Evolutionary conservation across 352 stramenopile genomes (phyloP).

Genomic region (Elongisporangium prolatum): DNA sequence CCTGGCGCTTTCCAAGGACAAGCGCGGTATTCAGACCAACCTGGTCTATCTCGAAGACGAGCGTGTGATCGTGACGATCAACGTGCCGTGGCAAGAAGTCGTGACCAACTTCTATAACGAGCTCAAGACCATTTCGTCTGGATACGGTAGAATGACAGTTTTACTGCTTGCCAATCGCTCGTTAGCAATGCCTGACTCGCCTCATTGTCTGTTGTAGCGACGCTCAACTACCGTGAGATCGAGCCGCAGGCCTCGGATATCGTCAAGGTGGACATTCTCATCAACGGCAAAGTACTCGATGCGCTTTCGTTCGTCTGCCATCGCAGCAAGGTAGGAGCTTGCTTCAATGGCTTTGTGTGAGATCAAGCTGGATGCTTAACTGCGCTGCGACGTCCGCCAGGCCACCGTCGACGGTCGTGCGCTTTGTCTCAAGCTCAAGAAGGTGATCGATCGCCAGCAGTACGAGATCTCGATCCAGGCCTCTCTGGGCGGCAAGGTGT

Average conservation of each 20-base stretch:
- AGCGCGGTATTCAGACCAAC: slow-evolving; percentile 88
- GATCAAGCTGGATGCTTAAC: background rate
- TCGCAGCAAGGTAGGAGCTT: slow-evolving; percentile 55
- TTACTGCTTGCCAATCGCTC: background rate
- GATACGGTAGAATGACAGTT: slow-evolving; percentile 86
- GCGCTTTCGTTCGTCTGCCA: slow-evolving; percentile 97
- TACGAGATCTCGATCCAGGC: slow-evolving; percentile 99
- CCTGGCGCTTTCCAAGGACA: slow-evolving; percentile 92
- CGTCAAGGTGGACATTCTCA: slow-evolving; percentile 92
- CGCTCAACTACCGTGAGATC: slow-evolving; percentile 93
- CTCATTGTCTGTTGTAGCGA: slow-evolving; percentile 35
- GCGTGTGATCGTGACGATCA: slow-evolving; percentile 92
- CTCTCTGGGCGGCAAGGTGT: slow-evolving; percentile 92
- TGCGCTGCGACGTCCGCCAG: background rate
- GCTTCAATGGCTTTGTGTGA: background rate
- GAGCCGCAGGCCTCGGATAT: slow-evolving; percentile 92
- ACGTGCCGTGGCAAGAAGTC: slow-evolving; percentile 98
- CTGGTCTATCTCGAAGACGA: slow-evolving; percentile 94
- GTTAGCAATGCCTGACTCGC: background rate
- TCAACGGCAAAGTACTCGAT: slow-evolving; percentile 95
- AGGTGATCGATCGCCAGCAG: slow-evolving; percentile 96
- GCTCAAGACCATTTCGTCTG: slow-evolving; percentile 94
- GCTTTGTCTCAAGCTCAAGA: slow-evolving; percentile 94
- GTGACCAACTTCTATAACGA: slow-evolving; percentile 99
- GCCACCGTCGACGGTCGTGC: slow-evolving; percentile 73